Conservation (phyloP, 1,284 basidiomycete species). For the Bjerkandera adusta region DNA sequence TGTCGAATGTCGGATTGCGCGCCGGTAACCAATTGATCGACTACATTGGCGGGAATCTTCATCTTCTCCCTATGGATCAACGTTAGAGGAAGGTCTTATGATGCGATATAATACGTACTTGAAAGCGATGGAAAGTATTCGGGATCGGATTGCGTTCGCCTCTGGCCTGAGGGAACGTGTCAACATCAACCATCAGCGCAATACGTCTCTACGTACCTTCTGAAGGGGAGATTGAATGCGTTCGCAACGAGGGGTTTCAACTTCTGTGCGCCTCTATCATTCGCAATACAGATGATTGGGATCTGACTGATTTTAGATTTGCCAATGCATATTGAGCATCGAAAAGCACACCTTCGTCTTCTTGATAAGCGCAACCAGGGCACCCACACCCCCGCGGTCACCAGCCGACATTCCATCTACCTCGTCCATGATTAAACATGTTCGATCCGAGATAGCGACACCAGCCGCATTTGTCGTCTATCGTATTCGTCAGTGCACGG, state of each 20-base stretch:
- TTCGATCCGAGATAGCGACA: conserved; percentile 72
- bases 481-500: conserved; percentile 1
- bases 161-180: conserved; percentile 57
- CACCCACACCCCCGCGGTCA: conserved; percentile 94
- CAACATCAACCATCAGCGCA: not conserved
- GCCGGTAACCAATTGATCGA: conserved; percentile 89
- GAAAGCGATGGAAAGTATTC: conserved; percentile 86
- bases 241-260: conserved; percentile 83
- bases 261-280: conserved; percentile 85
- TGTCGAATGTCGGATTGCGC: conserved; percentile 95
- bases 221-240: conserved; percentile 78
- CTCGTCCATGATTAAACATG: conserved; percentile 98
- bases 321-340: not conserved
- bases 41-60: conserved; percentile 86
- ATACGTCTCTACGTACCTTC: conserved; percentile 47
- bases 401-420: conserved; percentile 99
- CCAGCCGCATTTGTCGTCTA: conserved; percentile 66
- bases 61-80: conserved; percentile 79
- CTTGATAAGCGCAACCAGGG: conserved; percentile 89
- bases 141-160: conserved; percentile 72
- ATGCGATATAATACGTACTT: conserved; percentile 51
- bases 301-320: conserved; percentile 47
- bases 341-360: conserved; percentile 73
- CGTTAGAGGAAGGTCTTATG: not conserved
- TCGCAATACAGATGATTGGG: conserved; percentile 98